Evolutionary conservation across 176 grass and related monocot species (phyloP).

Genomic region (Juncus effusus): DNA sequence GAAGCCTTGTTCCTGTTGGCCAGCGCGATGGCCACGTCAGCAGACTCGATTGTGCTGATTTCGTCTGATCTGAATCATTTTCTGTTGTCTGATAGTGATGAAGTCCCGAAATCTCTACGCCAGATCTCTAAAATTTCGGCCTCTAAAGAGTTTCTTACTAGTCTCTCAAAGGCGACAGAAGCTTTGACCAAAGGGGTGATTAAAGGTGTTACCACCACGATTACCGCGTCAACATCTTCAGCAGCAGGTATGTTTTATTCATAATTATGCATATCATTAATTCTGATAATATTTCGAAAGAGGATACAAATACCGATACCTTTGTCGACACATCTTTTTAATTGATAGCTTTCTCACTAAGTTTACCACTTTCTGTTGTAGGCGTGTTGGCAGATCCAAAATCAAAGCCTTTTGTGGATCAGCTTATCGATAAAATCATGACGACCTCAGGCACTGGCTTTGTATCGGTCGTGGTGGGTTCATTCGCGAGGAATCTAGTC

Average conservation of each 20-base stretch:
- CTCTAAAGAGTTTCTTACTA: constrained; percentile 29
- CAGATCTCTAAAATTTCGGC: constrained; percentile 76
- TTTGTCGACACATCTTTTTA: constrained; percentile 34
- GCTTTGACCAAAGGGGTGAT: constrained; percentile 29
- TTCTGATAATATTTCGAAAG: no score
- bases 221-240: constrained; percentile 23
- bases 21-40: constrained; percentile 20
- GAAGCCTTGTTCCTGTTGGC: constrained; percentile 44
- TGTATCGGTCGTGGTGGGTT: constrained; percentile 57
- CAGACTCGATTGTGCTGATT: constrained; percentile 38
- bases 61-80: constrained; percentile 59
- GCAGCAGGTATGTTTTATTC: no score
- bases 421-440: constrained; percentile 65
- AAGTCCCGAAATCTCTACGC: constrained; percentile 52
- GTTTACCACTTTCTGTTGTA: constrained; percentile 24
- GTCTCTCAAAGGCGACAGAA: constrained; percentile 24
- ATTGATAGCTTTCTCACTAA: constrained; percentile 32
- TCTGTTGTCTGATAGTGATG: constrained; percentile 62
- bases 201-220: constrained; percentile 29
- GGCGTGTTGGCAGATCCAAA: constrained; percentile 13
- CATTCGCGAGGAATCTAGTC: constrained; percentile 65
- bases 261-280: no score
- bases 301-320: no score
- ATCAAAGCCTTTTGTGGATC: constrained; percentile 37
- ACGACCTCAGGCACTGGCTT: constrained; percentile 56